Evolutionary conservation across 2,329 filamentous ascomycete genomes (phyloP).

Genomic region (Diplocarpon rosae): DNA sequence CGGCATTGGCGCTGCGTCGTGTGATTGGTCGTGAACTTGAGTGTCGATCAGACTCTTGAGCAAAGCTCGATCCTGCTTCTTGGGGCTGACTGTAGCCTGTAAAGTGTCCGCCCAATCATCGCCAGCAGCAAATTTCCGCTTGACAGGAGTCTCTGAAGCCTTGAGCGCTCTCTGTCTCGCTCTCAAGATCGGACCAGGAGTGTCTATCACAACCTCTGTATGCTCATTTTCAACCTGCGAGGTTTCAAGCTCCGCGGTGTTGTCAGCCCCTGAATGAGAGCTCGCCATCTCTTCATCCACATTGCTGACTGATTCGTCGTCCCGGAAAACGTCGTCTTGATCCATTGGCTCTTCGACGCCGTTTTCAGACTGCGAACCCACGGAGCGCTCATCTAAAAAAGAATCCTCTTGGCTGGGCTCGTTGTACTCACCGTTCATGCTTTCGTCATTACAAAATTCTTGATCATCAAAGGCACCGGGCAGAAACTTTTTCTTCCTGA

Average conservation of each 20-base stretch:
- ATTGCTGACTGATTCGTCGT: constrained; percentile 66
- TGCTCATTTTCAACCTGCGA: constrained; percentile 37
- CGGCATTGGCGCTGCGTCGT: constrained; percentile 39
- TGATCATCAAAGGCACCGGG: constrained; percentile 72
- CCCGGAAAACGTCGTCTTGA: constrained; percentile 55
- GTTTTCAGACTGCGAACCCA: constrained; percentile 59
- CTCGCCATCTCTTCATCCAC: constrained; percentile 66
- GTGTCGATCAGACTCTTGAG: constrained; percentile 38
- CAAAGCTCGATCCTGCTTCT: constrained; percentile 79
- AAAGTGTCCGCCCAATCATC: constrained; percentile 93
- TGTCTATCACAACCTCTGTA: constrained; percentile 35
- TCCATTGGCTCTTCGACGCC: constrained; percentile 43
- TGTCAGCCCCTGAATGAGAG: constrained; percentile 62
- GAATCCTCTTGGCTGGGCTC: constrained; percentile 42
- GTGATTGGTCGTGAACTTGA: constrained; percentile 29
- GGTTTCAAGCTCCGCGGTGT: constrained; percentile 61
- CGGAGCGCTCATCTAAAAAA: constrained; percentile 92
- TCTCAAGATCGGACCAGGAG: constrained; percentile 50
- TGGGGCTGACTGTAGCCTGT: constrained; percentile 84
- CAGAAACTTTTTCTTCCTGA: constrained; percentile 35
- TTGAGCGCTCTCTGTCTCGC: constrained; percentile 54
- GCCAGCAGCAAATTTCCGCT: constrained; percentile 48
- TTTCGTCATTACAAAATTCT: constrained; percentile 43
- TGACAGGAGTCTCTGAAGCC: constrained; percentile 45
- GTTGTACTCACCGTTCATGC: constrained; percentile 32